Evolutionary conservation across 2,329 filamentous ascomycete genomes (phyloP).

Genomic region (Alternaria ventricosa): DNA sequence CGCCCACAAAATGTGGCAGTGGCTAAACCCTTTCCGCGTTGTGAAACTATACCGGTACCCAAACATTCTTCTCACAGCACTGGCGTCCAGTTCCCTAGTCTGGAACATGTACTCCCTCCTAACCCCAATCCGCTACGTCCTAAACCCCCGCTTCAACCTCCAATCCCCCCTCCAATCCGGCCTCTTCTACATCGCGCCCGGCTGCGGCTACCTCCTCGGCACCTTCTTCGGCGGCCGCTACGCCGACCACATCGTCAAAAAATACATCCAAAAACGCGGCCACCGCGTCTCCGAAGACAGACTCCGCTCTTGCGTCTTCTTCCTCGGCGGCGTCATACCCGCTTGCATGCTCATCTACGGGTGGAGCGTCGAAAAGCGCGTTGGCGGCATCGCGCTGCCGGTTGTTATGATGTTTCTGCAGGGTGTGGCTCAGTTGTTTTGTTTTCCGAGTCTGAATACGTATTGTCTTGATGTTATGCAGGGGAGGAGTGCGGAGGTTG

Average conservation of each 20-base stretch:
- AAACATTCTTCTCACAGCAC: conserved; percentile 65
- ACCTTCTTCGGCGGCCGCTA: conserved; percentile 76
- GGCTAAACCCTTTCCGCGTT: conserved; percentile 72
- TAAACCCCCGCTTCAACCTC: conserved; percentile 76
- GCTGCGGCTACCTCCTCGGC: conserved; percentile 71
- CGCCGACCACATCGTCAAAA: conserved; percentile 70
- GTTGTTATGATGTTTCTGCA: conserved; percentile 78
- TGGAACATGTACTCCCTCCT: conserved; percentile 79
- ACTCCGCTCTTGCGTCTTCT: conserved; percentile 61
- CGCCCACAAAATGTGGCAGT: conserved; percentile 62
- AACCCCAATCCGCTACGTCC: conserved; percentile 73
- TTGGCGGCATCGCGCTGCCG: conserved; percentile 66
- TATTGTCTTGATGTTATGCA: conserved; percentile 87
- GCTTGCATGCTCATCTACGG: conserved; percentile 72
- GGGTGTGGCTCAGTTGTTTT: conserved; percentile 76
- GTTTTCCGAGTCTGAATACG: conserved; percentile 77
- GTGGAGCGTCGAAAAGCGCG: conserved; percentile 64
- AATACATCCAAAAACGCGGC: conserved; percentile 67
- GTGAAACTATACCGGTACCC: conserved; percentile 70
- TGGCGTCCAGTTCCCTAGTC: conserved; percentile 68
- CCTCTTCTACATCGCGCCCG: conserved; percentile 77
- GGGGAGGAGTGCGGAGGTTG: conserved; percentile 71
- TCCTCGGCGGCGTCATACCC: conserved; percentile 65
- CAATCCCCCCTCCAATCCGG: conserved; percentile 70
- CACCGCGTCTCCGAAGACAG: conserved; percentile 72